phyloP scores from a whole-genome alignment of 2,329 filamentous ascomycete species.

The Tolypocladium sp. region DNA sequence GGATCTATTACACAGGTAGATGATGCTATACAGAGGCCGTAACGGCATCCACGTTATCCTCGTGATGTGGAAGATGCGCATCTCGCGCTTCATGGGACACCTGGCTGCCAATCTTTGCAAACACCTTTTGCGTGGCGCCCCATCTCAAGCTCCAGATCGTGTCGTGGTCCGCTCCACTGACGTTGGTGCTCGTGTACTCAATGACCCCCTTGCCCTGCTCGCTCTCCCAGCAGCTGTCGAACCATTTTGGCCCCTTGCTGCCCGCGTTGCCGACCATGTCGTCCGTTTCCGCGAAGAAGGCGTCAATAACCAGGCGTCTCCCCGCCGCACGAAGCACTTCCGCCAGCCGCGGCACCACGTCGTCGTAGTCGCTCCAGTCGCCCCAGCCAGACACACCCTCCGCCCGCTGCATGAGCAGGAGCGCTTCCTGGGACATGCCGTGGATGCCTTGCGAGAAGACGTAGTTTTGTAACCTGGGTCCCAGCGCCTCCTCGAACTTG shows the following conservation, averaged over 20 bases:
- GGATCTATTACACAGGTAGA: background rate
- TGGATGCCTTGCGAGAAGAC: slow-evolving; percentile 13
- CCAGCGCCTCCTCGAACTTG: slow-evolving; percentile 11
- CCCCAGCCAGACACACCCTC: slow-evolving; percentile 12
- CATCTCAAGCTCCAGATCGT: slow-evolving; percentile 12
- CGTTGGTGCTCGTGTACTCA: slow-evolving; percentile 10
- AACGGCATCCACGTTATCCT: background rate
- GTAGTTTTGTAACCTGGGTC: slow-evolving; percentile 7
- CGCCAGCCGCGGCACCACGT: slow-evolving; percentile 14
- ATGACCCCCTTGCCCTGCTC: slow-evolving; percentile 7
- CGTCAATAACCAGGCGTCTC: slow-evolving; percentile 11
- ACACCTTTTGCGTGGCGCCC: slow-evolving; percentile 9
- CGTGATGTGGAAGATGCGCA: background rate
- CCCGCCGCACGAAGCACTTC: slow-evolving; percentile 7
- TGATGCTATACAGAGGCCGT: background rate
- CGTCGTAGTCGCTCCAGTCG: slow-evolving; percentile 20
- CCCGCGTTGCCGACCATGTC: slow-evolving; percentile 15
- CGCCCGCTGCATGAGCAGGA: slow-evolving; percentile 17
- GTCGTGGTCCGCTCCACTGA: slow-evolving; percentile 17
- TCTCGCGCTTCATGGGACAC: background rate
- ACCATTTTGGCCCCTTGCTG: slow-evolving; percentile 16
- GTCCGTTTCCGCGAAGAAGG: slow-evolving; percentile 19
- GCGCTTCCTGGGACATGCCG: slow-evolving; percentile 16
- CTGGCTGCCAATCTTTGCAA: slow-evolving; percentile 4
- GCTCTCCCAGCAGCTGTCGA: slow-evolving; percentile 16